Base-by-base conservation (phyloP, 208 protist species). In the Trypanosoma lewisi region DNA sequence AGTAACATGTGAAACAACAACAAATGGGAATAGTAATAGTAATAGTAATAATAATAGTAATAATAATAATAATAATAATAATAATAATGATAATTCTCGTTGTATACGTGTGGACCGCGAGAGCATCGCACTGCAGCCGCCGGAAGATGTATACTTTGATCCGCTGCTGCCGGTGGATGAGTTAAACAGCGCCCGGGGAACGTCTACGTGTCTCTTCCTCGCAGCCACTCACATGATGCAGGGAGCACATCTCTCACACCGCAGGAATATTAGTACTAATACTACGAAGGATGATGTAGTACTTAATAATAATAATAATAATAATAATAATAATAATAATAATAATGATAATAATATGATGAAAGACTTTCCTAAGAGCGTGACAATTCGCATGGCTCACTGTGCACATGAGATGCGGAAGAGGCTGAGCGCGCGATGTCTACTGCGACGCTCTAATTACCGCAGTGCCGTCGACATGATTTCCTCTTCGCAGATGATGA, bases 121-220 rank as follows among this genome's bases (percentile, higher is more conserved):
- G 2, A 56, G 27, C 19, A n/a, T 86, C 53, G 31, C 39, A 33
- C 68, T 89, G 17, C 27, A 57, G 25, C 78, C 84, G 12, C 73
- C 80, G 2, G 31, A 36, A 3, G 56, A 34, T 6, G 49, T 86
- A 21, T 61, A 77, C 53, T 57, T 81, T 54, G 84, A 91, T 49
- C 55, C 80, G 12, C 65, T 91, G 21, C 44, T 91, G 51, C 84
- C 84, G 17, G 79, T 70, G 21, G 84, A 87, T 47, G 84, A 91
- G 69, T 54, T 77, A 23, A 75, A 67, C 64, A 63, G 52, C 37
- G n/a, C 63, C 6, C 80, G 80, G 7, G 84, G 75, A 12, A 77
- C 81, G 6, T 83, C 67, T 42, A 75, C 75, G n/a, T 74, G 77
- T 27, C 41, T 79, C 17, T 91, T 76, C 42, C 59, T 83, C 33